These are phyloP conservation scores for Thuidium tamariscinum DNA, from an alignment of 225 moss, liverwort and hornwort genomes.

Conservation along the genomic window DNA sequence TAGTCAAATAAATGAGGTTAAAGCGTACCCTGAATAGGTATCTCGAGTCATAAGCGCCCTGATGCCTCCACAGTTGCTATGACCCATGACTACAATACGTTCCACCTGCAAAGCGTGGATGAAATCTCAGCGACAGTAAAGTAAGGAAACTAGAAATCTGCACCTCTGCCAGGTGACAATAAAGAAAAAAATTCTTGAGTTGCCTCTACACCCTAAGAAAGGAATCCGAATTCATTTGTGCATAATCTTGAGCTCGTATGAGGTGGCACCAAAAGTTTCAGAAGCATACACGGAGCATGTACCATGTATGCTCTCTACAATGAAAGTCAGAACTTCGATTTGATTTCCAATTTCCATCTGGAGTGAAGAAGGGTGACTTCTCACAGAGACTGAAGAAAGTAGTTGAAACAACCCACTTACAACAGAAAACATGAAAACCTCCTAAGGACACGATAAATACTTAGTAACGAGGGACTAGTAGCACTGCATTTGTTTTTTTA, in stretches of 20 bases:
- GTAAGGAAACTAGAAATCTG: neutral
- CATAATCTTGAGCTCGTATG: neutral
- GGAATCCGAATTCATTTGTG: neutral
- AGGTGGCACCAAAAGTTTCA: neutral
- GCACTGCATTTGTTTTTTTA: neutral
- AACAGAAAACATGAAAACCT: neutral
- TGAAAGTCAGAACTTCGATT: neutral
- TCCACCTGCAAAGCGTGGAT: conserved; percentile 47
- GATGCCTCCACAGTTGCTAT: conserved; percentile 86
- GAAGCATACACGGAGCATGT: neutral
- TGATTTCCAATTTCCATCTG: neutral
- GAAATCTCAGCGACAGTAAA: neutral
- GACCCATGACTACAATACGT: conserved; percentile 81
- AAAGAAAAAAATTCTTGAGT: neutral
- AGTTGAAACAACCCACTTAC: neutral
- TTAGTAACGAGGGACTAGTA: neutral
- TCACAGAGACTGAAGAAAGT: neutral
- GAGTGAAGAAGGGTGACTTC: neutral
- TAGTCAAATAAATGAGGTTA: neutral
- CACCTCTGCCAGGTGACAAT: neutral
- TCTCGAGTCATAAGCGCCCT: conserved; percentile 66
- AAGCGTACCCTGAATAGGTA: conserved; percentile 8
- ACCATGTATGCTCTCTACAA: neutral
- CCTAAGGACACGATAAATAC: neutral
- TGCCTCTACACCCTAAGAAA: neutral